A percentile compares a stretch with the other conserved stretches of the same genome.
Evolutionary conservation across 2,329 filamentous ascomycete species (phyloP).

Genomic region (Ceratocystis cacaofunesta): DNA sequence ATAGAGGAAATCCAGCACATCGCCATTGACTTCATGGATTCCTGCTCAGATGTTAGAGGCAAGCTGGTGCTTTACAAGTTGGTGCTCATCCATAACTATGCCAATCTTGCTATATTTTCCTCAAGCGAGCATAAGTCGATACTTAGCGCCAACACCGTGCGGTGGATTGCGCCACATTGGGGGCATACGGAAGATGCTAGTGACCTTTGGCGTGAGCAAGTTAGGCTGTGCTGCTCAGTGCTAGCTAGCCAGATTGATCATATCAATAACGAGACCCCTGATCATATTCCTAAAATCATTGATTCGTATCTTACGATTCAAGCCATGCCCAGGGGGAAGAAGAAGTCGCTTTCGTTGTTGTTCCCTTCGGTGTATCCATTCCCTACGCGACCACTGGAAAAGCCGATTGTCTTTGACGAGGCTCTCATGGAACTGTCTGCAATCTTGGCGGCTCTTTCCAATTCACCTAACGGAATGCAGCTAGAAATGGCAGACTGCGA

Average conservation of each 20-base stretch:
- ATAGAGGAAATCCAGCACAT: conserved; percentile 81
- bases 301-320: conserved; percentile 75
- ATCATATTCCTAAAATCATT: conserved; percentile 81
- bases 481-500: conserved; percentile 63
- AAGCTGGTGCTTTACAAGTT: conserved; percentile 87
- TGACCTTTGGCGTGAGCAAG: conserved; percentile 82
- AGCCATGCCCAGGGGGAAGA: conserved; percentile 35
- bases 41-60: conserved; percentile 72
- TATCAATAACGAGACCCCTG: conserved; percentile 65
- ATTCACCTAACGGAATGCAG: conserved; percentile 52
- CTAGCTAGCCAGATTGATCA: conserved; percentile 71
- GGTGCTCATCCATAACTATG: conserved; percentile 83
- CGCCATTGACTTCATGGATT: conserved; percentile 85
- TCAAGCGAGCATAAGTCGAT: conserved; percentile 59
- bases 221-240: conserved; percentile 84
- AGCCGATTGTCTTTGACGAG: conserved; percentile 59
- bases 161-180: conserved; percentile 93
- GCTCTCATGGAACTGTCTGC: conserved; percentile 77
- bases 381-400: conserved; percentile 51
- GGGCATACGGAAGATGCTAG: conserved; percentile 57
- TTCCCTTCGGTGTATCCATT: conserved; percentile 90
- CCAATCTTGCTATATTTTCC: conserved; percentile 65
- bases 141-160: conserved; percentile 65
- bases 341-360: conserved; percentile 63
- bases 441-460: conserved; percentile 68